Evolutionary conservation across 2,329 filamentous ascomycete genomes (phyloP).

Genomic region (Aureobasidium sp.): DNA sequence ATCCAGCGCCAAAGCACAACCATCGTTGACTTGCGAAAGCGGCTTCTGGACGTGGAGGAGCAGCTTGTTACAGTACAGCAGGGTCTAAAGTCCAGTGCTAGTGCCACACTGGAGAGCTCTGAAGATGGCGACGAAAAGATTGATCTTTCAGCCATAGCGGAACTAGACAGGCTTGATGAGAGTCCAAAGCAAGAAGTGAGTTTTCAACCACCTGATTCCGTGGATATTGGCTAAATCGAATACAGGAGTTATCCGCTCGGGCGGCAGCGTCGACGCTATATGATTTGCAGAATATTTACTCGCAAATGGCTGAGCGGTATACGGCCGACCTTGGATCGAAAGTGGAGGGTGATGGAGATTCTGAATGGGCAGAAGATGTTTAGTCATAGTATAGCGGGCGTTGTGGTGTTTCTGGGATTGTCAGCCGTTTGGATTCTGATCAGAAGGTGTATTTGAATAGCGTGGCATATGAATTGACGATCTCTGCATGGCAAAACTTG

Average conservation of each 20-base stretch:
- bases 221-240: neutral
- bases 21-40: neutral
- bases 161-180: neutral
- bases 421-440: neutral
- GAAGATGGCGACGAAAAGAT: neutral
- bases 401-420: neutral
- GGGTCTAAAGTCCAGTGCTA: neutral
- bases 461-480: neutral
- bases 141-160: neutral
- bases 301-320: neutral
- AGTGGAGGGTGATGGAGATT: neutral
- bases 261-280: neutral
- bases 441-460: neutral
- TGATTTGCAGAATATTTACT: neutral
- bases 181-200: neutral
- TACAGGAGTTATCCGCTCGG: neutral
- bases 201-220: neutral
- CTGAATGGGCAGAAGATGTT: neutral
- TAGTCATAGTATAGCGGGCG: neutral
- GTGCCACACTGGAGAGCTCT: neutral
- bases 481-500: neutral
- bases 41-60: neutral
- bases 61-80: neutral
- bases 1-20: neutral
- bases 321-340: neutral